Percentiles rank a stretch among this genome's conserved stretches.
Evolutionary conservation across 306 rosid species (phyloP).

Genomic region (Hippophae rhamnoides): DNA sequence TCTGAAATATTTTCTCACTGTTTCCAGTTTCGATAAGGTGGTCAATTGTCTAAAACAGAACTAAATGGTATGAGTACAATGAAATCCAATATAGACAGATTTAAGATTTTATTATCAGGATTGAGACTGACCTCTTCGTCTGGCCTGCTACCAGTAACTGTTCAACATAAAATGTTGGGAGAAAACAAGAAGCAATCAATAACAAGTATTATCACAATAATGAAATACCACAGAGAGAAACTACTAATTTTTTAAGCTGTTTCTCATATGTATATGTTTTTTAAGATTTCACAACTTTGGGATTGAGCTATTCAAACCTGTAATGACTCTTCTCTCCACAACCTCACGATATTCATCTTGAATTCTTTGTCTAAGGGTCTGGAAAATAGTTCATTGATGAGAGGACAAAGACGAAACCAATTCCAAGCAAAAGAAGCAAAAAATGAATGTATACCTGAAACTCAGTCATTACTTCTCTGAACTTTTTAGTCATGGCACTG

Average conservation of each 20-base stretch:
- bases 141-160: conserved; percentile 83
- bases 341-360: conserved; percentile 95
- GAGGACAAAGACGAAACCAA: conserved; percentile 14
- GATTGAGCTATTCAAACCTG: conserved; percentile 49
- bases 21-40: conserved; percentile 82
- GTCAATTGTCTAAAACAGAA: conserved; percentile 54
- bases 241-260: neutral
- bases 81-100: conserved; percentile 3
- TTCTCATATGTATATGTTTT: neutral
- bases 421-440: conserved; percentile 8
- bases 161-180: conserved; percentile 14
- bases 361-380: conserved; percentile 75
- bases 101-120: conserved; percentile 17
- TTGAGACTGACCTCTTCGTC: conserved; percentile 70
- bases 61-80: conserved; percentile 22
- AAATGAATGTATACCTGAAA: conserved; percentile 47
- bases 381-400: conserved; percentile 18
- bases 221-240: conserved; percentile 4
- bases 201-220: neutral
- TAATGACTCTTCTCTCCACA: conserved; percentile 85
- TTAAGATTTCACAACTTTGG: conserved; percentile 5
- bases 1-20: conserved; percentile 78
- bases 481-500: conserved; percentile 68
- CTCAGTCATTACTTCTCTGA: conserved; percentile 73
- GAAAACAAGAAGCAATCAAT: conserved; percentile 19